Evolutionary conservation across 2,329 filamentous ascomycete genomes (phyloP), one percentile per base, ranked within the genome.

Genomic region (Fusarium mexicanum): DNA sequence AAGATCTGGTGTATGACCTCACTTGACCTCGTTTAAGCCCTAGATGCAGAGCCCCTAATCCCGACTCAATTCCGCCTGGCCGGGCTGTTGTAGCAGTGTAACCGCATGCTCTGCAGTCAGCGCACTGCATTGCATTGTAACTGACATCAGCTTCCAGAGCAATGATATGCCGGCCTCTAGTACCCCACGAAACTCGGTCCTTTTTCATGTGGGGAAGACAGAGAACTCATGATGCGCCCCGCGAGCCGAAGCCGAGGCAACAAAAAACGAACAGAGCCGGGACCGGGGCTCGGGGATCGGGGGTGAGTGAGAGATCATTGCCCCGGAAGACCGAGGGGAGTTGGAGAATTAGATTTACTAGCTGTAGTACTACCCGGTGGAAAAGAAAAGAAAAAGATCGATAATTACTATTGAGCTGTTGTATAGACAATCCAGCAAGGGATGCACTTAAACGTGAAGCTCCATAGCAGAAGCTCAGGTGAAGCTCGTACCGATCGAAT

Each of bases 241-340:
- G 69, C 75, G 67, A 78, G 76, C 76, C 76, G 76, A 78, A 78
- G 76, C 76, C 76, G 76, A 78, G 76, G 76, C 76, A 78, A 76
- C 53, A 50, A 46, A 43, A 59, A 46, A 26, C 58, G 20, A 58
- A 58, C 26, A 53, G 38, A 67, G 65, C 63, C 65, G 76, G 76
- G 74, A 37, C 63, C 65, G 74, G 76, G 76, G 75, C 59, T 74
- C 72, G 76, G 75, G 74, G 64, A 50, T 43, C 74, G 71, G 67
- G 51, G 65, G 46, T 67, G 69, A 55, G 62, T 74, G 64, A 59
- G 31, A 33, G 41, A 71, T 71, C 71, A 71, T 74, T 73, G 71
- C 40, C 61, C 71, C 71, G 71, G 71, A 50, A 71, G 58, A 72
- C 67, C 71, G 71, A 73, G 67, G 51, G 38, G 47, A 53, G 53